Evolutionary conservation across 805 yeast genomes (phyloP).

Genomic region (Wickerhamiella kurtzmanii): DNA sequence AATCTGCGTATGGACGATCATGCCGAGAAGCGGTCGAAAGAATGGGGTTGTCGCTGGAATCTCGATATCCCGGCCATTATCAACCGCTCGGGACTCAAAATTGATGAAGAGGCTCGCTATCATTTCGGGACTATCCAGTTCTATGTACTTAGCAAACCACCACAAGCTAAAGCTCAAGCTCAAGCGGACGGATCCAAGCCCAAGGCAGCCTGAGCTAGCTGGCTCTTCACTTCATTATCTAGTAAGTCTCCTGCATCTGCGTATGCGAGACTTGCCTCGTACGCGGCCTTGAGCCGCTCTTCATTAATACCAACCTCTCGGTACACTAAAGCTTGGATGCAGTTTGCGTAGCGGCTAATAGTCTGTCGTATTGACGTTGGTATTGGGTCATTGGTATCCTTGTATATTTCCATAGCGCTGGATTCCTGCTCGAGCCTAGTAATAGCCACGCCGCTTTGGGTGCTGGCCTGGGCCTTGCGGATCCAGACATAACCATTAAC

Average conservation of each 20-base stretch:
- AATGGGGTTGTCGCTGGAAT: slow-evolving; percentile 98
- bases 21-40: slow-evolving; percentile 68
- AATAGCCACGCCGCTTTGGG: slow-evolving; percentile 38
- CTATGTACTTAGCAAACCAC: slow-evolving; percentile 19
- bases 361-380: slow-evolving; percentile 49
- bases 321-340: slow-evolving; percentile 65
- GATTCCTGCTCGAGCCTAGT: slow-evolving; percentile 80
- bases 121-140: slow-evolving; percentile 79
- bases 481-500: slow-evolving; percentile 94
- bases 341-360: slow-evolving; percentile 75
- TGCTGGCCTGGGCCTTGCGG: slow-evolving; percentile 40
- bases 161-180: background rate
- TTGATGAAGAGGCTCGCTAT: slow-evolving; percentile 63
- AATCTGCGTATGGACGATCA: slow-evolving; percentile 70
- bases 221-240: slow-evolving; percentile 57
- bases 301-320: slow-evolving; percentile 83
- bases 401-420: slow-evolving; percentile 87
- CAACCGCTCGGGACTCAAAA: slow-evolving; percentile 69
- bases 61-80: slow-evolving; percentile 80
- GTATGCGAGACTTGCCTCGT: slow-evolving; percentile 79
- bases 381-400: slow-evolving; percentile 72
- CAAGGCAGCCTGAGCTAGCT: slow-evolving; percentile 62
- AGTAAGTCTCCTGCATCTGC: slow-evolving; percentile 56
- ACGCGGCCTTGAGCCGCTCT: slow-evolving; percentile 61
- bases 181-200: background rate